Evolutionary conservation across 2,329 filamentous ascomycete genomes (phyloP), one percentile per base, ranked within the genome.

Genomic region (Orbilia ellipsospora): DNA sequence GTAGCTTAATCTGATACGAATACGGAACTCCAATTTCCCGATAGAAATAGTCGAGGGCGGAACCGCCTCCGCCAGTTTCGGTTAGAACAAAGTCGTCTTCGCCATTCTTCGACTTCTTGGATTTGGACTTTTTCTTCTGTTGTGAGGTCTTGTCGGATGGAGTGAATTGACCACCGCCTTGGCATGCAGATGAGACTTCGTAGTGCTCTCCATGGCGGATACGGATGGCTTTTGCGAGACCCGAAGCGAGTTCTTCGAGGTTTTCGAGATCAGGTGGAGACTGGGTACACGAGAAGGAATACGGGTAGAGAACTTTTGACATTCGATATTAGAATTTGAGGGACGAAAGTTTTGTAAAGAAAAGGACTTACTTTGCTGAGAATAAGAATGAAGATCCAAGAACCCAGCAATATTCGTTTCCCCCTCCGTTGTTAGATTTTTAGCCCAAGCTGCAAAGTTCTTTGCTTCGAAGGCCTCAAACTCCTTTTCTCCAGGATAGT

Each of bases 31-130:
- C 85, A 76, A 98, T 83, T 80, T 96, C 91, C 79, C 96, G 92
- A 81, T 96, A 97, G 83, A 99, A 97, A 89, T 92, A 98, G 82
- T 98, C 95, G 50, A 98, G 88, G 0, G 92, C 92, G 57, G 92
- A 94, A 1, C 94, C 94, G 45, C 94, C 94, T n/a, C 78, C 78
- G 2, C 90, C 89, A 0, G 87, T 87, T 81, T 95, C 92, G 77
- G 94, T 88, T 45, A 88, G 85, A 2, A 85, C 85, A 20, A 85
- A 83, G 4, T 64, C 56, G 15, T 54, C 31, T 10, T 51, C 51
- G 6, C 16, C 18, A 40, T 50, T 51, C 79, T 23, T 80, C 73
- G 36, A 79, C 72, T 55, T 82, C 81, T 64, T 81, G 79, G 51
- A 80, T 80, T 44, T 81, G 81, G 2, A 77, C 68, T 81, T 78